Base-by-base conservation (phyloP, 116 monocot genomes). In the Thalassia testudinum region DNA sequence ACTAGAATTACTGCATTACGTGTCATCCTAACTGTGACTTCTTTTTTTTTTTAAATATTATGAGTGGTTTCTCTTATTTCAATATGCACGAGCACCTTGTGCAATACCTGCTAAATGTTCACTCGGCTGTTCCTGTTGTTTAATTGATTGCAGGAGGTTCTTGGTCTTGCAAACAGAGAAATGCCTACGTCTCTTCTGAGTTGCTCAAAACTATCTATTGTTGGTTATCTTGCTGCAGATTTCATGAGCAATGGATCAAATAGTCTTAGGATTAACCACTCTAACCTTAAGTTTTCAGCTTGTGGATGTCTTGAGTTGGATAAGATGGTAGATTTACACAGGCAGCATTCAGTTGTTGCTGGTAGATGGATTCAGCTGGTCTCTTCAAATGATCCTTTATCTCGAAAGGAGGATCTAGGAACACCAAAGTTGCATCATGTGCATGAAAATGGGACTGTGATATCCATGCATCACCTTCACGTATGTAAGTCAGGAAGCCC, bases 401-500 rank as follows among this genome's bases (percentile, higher is more conserved):
- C 60, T n/a, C 47, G 3, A 0, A 68, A 71, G 40, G 59, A 49
- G 26, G 23, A 24, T 6, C 68, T 37, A 67, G 71, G 69, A 78
- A 61, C 79, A 24, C 95, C 95, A 7, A 60, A 73, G 51, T 54
- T 85, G 23, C 63, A 77, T 70, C 76, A 85, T 54, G 50, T 95
- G 49, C 77, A 74, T 70, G 43, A 58, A 43, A 69, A 74, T 58
- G 79, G 72, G 13, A 14, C 52, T 54, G 24, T 62, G 30, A 21
- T 67, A 16, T 50, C 73, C 16, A 43, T 70, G 48, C 28, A 49
- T 50, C 69, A 70, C 62, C 66, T 73, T 58, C 95, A 97, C 59
- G 95, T 87, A 87, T 85, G 95, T 77, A 89, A 89, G 85, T 97
- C 52, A 60, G 34, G 49, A 10, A 10, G 10, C 30, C 30, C 30